These are phyloP conservation scores for Penicillium sp. DNA, from an alignment of 2,329 filamentous ascomycete species.

Conservation along the genomic window DNA sequence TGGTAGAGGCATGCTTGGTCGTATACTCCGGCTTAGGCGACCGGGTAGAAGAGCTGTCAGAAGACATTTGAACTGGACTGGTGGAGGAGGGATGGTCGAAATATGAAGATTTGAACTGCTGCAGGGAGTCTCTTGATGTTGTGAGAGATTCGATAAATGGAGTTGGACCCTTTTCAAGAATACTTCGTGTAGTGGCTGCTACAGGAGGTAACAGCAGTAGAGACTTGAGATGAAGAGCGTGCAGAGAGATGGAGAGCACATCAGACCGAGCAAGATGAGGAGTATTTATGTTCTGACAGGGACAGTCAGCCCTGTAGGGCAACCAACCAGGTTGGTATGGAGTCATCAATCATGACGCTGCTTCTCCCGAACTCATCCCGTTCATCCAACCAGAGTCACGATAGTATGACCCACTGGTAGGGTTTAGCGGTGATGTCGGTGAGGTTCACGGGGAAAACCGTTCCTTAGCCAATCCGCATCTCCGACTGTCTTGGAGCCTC, in stretches of 20 bases:
- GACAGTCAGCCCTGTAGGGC: conserved; percentile 14
- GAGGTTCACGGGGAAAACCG: conserved; percentile 10
- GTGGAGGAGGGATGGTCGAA: conserved; percentile 14
- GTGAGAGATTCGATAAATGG: conserved; percentile 11
- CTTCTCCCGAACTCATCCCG: too few relatives aligned
- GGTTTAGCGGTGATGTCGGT: conserved; percentile 23
- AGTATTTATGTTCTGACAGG: too few relatives aligned
- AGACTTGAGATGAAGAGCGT: conserved; percentile 18
- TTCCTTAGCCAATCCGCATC: conserved; percentile 12
- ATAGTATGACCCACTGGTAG: conserved; percentile 19
- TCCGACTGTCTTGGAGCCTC: conserved; percentile 20
- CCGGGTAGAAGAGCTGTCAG: conserved; percentile 11
- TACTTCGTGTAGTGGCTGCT: conserved; percentile 14
- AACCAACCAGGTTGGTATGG: conserved; percentile 17
- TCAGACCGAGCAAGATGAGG: background rate
- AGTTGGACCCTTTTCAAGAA: conserved; percentile 8
- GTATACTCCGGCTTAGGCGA: conserved; percentile 14
- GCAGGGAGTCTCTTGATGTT: conserved; percentile 14
- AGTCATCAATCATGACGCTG: background rate
- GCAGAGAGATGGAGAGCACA: background rate
- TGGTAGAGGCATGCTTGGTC: conserved; percentile 17
- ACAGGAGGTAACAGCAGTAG: conserved; percentile 16
- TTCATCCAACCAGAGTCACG: too few relatives aligned
- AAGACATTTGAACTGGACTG: conserved; percentile 21
- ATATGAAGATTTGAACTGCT: conserved; percentile 13